Evolutionary conservation across 768 basidiomycete species (phyloP).

Genomic region (Russula abietina): DNA sequence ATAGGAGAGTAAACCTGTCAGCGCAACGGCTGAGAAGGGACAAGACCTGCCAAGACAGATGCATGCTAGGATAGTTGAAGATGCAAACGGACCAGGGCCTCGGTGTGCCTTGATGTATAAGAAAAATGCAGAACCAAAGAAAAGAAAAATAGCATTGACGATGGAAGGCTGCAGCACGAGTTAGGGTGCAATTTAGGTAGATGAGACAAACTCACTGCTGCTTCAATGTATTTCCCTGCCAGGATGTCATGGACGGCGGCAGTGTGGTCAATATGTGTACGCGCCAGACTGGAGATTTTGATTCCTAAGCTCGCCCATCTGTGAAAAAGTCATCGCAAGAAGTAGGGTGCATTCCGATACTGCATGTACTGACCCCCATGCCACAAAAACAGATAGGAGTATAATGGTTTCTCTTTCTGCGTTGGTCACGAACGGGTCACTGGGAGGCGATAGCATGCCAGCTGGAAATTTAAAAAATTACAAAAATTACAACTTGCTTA

Average conservation of each 20-base stretch:
- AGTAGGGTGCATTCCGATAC: background rate
- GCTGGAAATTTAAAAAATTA: conserved; percentile 33
- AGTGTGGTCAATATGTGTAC: conserved; percentile 38
- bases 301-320: conserved; percentile 68
- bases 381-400: conserved; percentile 40
- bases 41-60: conserved; percentile 46
- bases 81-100: conserved; percentile 59
- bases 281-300: conserved; percentile 52
- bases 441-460: conserved; percentile 59
- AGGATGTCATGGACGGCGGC: conserved; percentile 39
- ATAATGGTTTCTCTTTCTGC: conserved; percentile 59
- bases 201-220: conserved; percentile 29
- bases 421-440: conserved; percentile 61
- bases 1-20: conserved; percentile 6
- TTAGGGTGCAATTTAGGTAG: conserved; percentile 28
- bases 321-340: background rate
- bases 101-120: conserved; percentile 53
- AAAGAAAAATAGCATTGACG: conserved; percentile 58
- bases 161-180: conserved; percentile 44
- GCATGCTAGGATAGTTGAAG: conserved; percentile 53
- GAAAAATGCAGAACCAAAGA: conserved; percentile 51
- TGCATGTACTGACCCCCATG: conserved; percentile 50
- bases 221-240: conserved; percentile 53
- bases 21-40: background rate
- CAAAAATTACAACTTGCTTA: background rate